Conservation (phyloP, 2,329 filamentous ascomycete species). For the Aspergillus versicolor region DNA sequence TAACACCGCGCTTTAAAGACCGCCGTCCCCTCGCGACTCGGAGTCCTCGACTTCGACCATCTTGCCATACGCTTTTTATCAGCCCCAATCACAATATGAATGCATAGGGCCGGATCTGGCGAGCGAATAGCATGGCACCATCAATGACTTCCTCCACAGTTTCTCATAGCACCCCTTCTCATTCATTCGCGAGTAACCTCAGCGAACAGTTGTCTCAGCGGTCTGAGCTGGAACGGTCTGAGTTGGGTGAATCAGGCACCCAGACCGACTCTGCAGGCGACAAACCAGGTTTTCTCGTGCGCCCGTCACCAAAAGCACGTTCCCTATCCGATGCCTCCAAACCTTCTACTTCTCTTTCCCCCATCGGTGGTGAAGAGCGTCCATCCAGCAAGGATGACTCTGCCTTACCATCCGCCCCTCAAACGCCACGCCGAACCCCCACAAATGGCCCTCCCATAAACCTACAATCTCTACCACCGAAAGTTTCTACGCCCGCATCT, state of each 20-base stretch:
- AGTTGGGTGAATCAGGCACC: constrained; percentile 17
- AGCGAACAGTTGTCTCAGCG: constrained; percentile 37
- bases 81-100: constrained; percentile 8
- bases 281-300: constrained; percentile 21
- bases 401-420: constrained; percentile 55
- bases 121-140: constrained; percentile 20
- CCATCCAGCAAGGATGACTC: constrained; percentile 67
- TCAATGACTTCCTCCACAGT: constrained; percentile 21
- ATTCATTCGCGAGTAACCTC: constrained; percentile 36
- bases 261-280: constrained; percentile 12
- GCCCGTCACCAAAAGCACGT: constrained; percentile 53
- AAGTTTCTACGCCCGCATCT: constrained; percentile 49
- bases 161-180: constrained; percentile 21
- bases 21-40: neutral
- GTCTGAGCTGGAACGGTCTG: constrained; percentile 23
- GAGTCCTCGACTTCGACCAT: neutral
- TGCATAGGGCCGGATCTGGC: constrained; percentile 3
- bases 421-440: constrained; percentile 70
- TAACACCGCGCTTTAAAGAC: neutral
- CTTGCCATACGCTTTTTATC: neutral
- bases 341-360: constrained; percentile 58
- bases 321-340: constrained; percentile 67
- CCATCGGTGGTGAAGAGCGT: constrained; percentile 54
- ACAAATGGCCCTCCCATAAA: constrained; percentile 69
- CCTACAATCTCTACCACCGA: constrained; percentile 64